Percentiles rank a stretch among this genome's conserved stretches.
phyloP scores from a whole-genome alignment of 352 stramenopile genomes.

The Globisporangium mamillatum region DNA sequence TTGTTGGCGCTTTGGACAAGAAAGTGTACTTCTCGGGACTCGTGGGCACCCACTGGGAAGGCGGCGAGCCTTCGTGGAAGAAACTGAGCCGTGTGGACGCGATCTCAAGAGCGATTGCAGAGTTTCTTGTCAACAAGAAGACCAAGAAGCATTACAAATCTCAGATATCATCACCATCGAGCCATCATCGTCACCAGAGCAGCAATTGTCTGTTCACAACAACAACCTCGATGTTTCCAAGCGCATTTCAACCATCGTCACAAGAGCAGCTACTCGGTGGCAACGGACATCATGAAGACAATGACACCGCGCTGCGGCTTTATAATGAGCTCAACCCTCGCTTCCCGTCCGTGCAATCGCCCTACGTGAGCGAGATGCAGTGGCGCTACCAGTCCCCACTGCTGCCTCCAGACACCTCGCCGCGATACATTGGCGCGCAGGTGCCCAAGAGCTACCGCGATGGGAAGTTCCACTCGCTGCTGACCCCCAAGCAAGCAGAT shows the following conservation, averaged over 20 bases:
- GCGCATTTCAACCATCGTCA: background rate
- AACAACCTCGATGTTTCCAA: background rate
- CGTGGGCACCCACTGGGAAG: slow-evolving; percentile 47
- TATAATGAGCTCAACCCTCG: slow-evolving; percentile 61
- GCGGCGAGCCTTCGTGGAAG: slow-evolving; percentile 39
- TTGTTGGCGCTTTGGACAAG: slow-evolving; percentile 29
- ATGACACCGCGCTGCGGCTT: slow-evolving; percentile 18
- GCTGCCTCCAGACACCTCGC: slow-evolving; percentile 45
- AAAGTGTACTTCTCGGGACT: slow-evolving; percentile 44
- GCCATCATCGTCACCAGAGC: background rate
- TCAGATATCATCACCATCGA: background rate
- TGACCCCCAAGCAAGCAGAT: slow-evolving; percentile 43
- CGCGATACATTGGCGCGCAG: slow-evolving; percentile 44
- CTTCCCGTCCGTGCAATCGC: slow-evolving; percentile 57
- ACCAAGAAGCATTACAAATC: background rate
- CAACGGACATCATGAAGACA: background rate
- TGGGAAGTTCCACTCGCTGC: slow-evolving; percentile 44
- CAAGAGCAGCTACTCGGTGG: background rate
- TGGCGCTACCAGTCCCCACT: slow-evolving; percentile 51
- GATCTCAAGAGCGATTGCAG: slow-evolving; percentile 21
- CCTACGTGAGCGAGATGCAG: slow-evolving; percentile 37
- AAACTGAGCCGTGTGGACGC: slow-evolving; percentile 30
- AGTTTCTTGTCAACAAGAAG: slow-evolving; percentile 3
- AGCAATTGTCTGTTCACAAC: background rate
- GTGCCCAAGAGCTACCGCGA: slow-evolving; percentile 62